A percentile compares a stretch with the other conserved stretches of the same genome.
Conservation (phyloP, 257 asterid species). For the Perilla frutescens region DNA sequence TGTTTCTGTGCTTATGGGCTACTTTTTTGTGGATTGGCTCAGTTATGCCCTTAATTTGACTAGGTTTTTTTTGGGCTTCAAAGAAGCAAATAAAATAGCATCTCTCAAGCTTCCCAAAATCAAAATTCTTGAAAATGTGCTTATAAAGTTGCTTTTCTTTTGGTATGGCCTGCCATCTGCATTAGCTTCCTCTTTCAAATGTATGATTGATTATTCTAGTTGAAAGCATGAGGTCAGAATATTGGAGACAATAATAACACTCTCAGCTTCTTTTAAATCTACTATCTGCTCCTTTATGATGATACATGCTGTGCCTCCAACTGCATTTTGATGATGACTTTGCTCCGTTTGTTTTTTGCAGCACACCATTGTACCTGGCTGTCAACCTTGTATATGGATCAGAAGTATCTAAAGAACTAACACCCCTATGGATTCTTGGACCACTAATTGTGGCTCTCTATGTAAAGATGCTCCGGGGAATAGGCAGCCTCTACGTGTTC, state of each 20-base stretch:
- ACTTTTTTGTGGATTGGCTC: not conserved
- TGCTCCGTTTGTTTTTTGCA: slow-evolving; percentile 46
- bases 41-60: not conserved
- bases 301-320: not conserved
- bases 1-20: not conserved
- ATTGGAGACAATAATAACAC: not conserved
- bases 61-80: not conserved
- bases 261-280: not conserved
- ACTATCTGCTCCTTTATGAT: not conserved
- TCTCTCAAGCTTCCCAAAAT: not conserved
- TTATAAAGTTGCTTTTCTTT: not conserved
- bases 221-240: not conserved
- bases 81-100: not conserved
- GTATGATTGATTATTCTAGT: not conserved
- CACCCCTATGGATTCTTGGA: slow-evolving; percentile 86
- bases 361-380: slow-evolving; percentile 68
- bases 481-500: slow-evolving; percentile 65
- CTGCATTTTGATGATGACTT: slow-evolving; percentile 26
- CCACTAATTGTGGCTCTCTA: slow-evolving; percentile 72
- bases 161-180: not conserved
- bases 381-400: slow-evolving; percentile 67
- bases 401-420: slow-evolving; percentile 76
- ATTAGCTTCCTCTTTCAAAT: not conserved
- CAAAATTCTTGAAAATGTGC: not conserved
- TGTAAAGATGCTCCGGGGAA: slow-evolving; percentile 57